These are phyloP conservation scores for Carex myosuroides DNA, from an alignment of 176 grass and related monocot species.

Conservation along the genomic window DNA sequence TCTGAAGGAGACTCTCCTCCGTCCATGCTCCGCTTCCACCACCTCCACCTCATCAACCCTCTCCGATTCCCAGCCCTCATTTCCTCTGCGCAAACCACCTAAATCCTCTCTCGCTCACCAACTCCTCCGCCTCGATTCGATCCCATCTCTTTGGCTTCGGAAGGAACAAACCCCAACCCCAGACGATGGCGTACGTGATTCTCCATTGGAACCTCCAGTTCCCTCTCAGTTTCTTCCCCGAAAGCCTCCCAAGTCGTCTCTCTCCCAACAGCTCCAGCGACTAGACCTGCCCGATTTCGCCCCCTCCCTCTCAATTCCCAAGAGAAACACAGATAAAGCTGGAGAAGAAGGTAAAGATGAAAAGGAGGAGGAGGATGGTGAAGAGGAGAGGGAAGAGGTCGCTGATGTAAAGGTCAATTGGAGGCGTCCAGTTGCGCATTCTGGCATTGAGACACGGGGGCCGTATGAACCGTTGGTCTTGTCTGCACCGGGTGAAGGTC, in stretches of 20 bases:
- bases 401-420: slow-evolving; percentile 3
- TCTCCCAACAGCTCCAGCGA: slow-evolving; percentile 69
- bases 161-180: background rate
- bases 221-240: slow-evolving; percentile 20
- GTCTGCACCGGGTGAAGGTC: slow-evolving; percentile 43
- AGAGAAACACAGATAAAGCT: background rate
- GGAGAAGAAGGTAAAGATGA: background rate
- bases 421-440: slow-evolving; percentile 24
- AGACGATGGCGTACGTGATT: background rate
- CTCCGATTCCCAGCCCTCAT: background rate
- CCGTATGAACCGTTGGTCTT: slow-evolving; percentile 74
- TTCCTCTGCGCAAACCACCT: slow-evolving; percentile 21
- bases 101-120: slow-evolving; percentile 33
- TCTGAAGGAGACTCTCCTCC: slow-evolving; percentile 57
- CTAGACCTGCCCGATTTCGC: slow-evolving; percentile 30
- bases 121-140: slow-evolving; percentile 23
- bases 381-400: slow-evolving; percentile 1
- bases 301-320: slow-evolving; percentile 7
- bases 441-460: slow-evolving; percentile 34
- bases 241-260: slow-evolving; percentile 67
- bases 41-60: background rate
- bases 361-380: slow-evolving; percentile 19
- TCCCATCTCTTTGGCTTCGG: slow-evolving; percentile 6
- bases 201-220: background rate
- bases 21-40: slow-evolving; percentile 19